Conservation (phyloP, 1,284 basidiomycete species). For the Ustilago sp. region DNA sequence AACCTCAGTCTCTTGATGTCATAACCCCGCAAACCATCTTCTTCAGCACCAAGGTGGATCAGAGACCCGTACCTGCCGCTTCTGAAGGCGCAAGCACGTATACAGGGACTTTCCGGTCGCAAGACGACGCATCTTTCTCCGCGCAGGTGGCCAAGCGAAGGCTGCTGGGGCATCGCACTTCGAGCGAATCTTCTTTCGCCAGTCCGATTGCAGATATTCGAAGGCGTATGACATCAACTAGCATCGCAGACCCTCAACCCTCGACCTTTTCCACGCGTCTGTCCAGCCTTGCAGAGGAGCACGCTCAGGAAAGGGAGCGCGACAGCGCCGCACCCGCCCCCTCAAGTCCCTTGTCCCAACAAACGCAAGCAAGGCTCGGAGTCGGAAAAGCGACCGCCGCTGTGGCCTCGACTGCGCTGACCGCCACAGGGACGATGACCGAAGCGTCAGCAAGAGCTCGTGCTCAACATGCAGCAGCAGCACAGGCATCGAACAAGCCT, state of each 20-base stretch:
- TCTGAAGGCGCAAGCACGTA: conserved; percentile 38
- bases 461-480: conserved; percentile 28
- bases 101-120: conserved; percentile 52
- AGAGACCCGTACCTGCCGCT: conserved; percentile 11
- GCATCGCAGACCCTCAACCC: conserved; percentile 22
- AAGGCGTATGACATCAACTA: conserved; percentile 39
- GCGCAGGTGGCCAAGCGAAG: conserved; percentile 52
- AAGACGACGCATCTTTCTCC: conserved; percentile 54
- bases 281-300: conserved; percentile 42
- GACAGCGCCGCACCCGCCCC: not conserved
- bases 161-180: conserved; percentile 47
- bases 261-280: conserved; percentile 38
- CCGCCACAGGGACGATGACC: conserved; percentile 55
- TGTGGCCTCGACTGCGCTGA: conserved; percentile 44
- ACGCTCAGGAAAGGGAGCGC: conserved; percentile 17
- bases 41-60: conserved; percentile 73
- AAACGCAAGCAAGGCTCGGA: conserved; percentile 47
- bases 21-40: conserved; percentile 97
- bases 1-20: conserved; percentile 75
- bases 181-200: conserved; percentile 43
- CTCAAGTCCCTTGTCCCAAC: conserved; percentile 27
- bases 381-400: conserved; percentile 54
- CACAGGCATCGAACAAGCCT: conserved; percentile 29
- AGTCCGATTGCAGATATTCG: conserved; percentile 56
- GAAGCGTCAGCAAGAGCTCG: conserved; percentile 46